Percentiles rank a stretch among this genome's conserved stretches.
phyloP scores from a whole-genome alignment of 352 stramenopile species.

The Pythium brachiatum region DNA sequence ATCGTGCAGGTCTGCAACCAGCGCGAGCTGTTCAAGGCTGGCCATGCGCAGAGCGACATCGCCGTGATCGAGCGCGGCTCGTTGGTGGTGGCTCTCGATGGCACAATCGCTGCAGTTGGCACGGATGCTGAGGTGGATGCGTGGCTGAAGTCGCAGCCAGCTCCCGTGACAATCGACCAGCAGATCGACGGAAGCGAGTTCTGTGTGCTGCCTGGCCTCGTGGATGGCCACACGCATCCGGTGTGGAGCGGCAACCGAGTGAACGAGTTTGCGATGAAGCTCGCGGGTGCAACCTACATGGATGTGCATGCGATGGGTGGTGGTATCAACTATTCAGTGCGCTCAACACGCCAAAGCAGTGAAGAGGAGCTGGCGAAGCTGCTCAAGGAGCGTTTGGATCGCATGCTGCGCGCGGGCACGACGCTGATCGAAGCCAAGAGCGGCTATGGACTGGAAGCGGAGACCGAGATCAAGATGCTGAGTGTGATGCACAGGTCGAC shows the following conservation, averaged over 20 bases:
- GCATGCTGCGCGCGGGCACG: constrained; percentile 72
- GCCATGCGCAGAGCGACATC: constrained; percentile 57
- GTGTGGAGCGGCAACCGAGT: constrained; percentile 84
- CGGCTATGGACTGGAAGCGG: constrained; percentile 78
- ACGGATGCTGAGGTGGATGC: constrained; percentile 48
- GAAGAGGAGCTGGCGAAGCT: constrained; percentile 55
- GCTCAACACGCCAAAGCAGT: constrained; percentile 60
- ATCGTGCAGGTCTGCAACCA: constrained; percentile 73
- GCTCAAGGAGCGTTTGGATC: constrained; percentile 55
- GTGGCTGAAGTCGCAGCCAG: constrained; percentile 51
- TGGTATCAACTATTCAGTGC: constrained; percentile 80
- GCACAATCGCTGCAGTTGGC: constrained; percentile 65
- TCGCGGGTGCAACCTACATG: constrained; percentile 84
- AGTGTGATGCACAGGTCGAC: constrained; percentile 65
- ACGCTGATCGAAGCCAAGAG: constrained; percentile 83
- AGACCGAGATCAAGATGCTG: constrained; percentile 85
- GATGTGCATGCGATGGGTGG: constrained; percentile 74
- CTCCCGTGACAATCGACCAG: constrained; percentile 67
- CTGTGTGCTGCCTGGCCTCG: constrained; percentile 74
- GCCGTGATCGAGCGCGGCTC: constrained; percentile 58
- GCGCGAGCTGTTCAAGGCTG: constrained; percentile 62
- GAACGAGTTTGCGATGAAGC: constrained; percentile 87
- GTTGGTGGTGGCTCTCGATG: constrained; percentile 49
- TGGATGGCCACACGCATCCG: constrained; percentile 82
- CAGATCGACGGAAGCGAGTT: constrained; percentile 65